phyloP scores from a whole-genome alignment of 805 yeast species.

The Wickerhamiella lipophila region DNA sequence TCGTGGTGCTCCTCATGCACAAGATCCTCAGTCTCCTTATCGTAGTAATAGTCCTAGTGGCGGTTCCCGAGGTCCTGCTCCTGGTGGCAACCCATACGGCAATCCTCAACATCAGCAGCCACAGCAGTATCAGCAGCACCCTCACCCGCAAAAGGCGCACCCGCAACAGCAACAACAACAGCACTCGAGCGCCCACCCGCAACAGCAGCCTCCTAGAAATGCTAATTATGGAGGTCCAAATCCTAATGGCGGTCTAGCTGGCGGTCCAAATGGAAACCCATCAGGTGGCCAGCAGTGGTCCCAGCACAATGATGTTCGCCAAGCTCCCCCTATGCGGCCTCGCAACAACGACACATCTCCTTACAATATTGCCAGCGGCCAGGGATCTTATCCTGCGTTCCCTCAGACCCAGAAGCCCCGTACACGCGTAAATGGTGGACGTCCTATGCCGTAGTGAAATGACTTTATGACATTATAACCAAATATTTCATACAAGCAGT shows the following conservation, averaged over 20 bases:
- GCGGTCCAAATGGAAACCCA: too few species aligned
- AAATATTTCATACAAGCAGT: not conserved
- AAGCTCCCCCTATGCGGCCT: conserved; percentile 8
- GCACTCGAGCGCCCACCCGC: too few species aligned
- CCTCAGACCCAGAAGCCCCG: not conserved
- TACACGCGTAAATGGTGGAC: conserved; percentile 5
- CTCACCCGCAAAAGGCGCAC: not conserved
- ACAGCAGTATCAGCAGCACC: conserved; percentile 1
- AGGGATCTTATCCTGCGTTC: conserved; percentile 4
- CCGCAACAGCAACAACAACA: not conserved
- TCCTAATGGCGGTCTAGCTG: too few species aligned
- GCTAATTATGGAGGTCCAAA: too few species aligned
- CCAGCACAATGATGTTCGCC: conserved; percentile 5
- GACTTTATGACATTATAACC: not conserved
- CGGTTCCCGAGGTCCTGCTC: not conserved
- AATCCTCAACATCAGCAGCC: not conserved
- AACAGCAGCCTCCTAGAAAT: not conserved
- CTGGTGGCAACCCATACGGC: not conserved
- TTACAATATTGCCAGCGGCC: conserved; percentile 1
- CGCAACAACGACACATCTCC: conserved; percentile 1
- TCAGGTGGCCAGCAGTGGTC: not conserved
- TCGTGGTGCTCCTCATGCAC: not conserved
- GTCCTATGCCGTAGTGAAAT: conserved; percentile 9
- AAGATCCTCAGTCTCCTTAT: not conserved
- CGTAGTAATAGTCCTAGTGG: not conserved